These are phyloP conservation scores for Exophiala aquamarina DNA, from an alignment of 2,329 filamentous ascomycete species.

Conservation along the genomic window DNA sequence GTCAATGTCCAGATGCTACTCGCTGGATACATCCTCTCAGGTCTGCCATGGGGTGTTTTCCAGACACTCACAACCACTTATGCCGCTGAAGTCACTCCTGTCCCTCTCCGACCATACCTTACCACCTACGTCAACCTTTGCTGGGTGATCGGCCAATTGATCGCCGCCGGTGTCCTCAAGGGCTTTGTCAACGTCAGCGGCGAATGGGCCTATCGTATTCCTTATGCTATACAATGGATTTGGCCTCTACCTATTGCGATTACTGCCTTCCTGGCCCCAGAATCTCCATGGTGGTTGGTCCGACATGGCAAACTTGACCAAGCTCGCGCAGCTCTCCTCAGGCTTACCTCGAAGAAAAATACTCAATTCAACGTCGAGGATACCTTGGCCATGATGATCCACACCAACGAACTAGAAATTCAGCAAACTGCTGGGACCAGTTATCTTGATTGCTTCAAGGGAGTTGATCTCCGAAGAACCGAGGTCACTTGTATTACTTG, in stretches of 20 bases:
- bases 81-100: slow-evolving; percentile 39
- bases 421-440: slow-evolving; percentile 28
- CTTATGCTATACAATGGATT: slow-evolving; percentile 37
- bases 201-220: slow-evolving; percentile 39
- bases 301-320: slow-evolving; percentile 47
- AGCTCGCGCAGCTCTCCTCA: slow-evolving; percentile 43
- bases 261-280: slow-evolving; percentile 35
- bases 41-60: slow-evolving; percentile 42
- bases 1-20: slow-evolving; percentile 36
- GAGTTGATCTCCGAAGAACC: slow-evolving; percentile 39
- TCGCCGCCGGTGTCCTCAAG: slow-evolving; percentile 37
- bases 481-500: slow-evolving; percentile 43
- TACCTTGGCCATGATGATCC: slow-evolving; percentile 30
- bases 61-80: slow-evolving; percentile 38
- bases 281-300: slow-evolving; percentile 57
- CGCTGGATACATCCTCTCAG: slow-evolving; percentile 39
- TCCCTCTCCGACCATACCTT: slow-evolving; percentile 34
- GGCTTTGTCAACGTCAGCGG: slow-evolving; percentile 30
- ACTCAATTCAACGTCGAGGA: slow-evolving; percentile 33
- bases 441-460: slow-evolving; percentile 37
- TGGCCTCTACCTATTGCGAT: slow-evolving; percentile 29
- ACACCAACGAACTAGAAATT: slow-evolving; percentile 31
- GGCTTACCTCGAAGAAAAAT: slow-evolving; percentile 43
- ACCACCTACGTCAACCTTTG: slow-evolving; percentile 42
- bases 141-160: slow-evolving; percentile 43